Percentiles rank a stretch among this genome's conserved stretches.
Conservation (phyloP, 73 alveolate genomes). For the Durusdinium trenchii region DNA sequence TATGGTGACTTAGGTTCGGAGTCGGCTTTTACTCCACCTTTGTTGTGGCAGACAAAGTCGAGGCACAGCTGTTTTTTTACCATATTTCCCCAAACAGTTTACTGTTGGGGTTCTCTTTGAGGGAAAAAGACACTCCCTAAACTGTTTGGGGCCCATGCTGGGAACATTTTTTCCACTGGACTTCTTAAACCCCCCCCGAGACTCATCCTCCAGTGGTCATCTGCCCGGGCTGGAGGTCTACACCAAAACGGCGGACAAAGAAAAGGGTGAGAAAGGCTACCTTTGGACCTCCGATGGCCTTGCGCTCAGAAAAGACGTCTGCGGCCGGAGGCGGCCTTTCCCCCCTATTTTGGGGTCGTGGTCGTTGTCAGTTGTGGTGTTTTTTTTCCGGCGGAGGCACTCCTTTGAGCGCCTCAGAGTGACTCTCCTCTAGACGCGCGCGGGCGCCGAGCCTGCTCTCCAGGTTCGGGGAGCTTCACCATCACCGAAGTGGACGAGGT, state of each 20-base stretch:
- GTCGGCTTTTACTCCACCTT: slow-evolving; percentile 99
- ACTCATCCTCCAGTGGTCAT: no score
- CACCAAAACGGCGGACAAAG: slow-evolving; percentile 97
- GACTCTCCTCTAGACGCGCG: background rate
- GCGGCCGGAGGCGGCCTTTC: no score
- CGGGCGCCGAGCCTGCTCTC: background rate
- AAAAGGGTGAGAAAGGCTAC: slow-evolving; percentile 96
- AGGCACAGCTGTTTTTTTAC: no score
- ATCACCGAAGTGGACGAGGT: slow-evolving; percentile 97
- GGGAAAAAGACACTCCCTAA: no score
- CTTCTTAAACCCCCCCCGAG: no score
- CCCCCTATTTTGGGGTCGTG: no score
- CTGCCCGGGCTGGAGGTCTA: slow-evolving; percentile 54
- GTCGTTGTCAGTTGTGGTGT: no score
- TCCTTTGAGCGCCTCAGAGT: background rate
- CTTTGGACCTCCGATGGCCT: slow-evolving; percentile 98
- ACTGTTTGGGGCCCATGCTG: no score
- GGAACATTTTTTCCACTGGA: no score
- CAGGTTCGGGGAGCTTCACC: slow-evolving; percentile 97
- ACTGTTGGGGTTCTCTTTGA: no score
- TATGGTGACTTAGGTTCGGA: slow-evolving; percentile 97
- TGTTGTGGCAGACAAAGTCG: slow-evolving; percentile 98
- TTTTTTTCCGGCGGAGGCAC: no score
- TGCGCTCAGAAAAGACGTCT: background rate
- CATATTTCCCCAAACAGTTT: no score